Evolutionary conservation across 331 rosid species (phyloP), one percentile per base, ranked within the genome.

Genomic region (Phaseolus coccineus): DNA sequence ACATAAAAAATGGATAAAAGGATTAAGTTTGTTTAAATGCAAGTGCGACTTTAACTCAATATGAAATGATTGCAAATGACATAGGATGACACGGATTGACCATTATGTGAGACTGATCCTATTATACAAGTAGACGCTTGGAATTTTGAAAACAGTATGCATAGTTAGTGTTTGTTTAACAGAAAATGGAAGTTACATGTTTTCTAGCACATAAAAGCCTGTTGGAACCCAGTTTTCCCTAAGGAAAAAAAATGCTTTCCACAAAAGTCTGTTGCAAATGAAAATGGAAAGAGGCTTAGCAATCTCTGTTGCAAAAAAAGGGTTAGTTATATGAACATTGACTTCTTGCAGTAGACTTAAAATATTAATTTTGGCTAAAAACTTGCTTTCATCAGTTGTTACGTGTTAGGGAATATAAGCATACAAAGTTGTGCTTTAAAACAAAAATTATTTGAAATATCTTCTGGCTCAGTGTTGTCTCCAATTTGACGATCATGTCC

Each of bases 41-140:
- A 6, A 15, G 19, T 15, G 8, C 62, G 73, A 40, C 46, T 37
- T 71, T 35, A 30, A 39, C 39, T 56, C 1, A 1, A 39, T 52
- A n/a, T 80, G 69, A 73, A 64, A 52, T 39, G 19, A 37, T 51
- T 50, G 47, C 28, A 11, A 64, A n/a, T 71, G 67, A 28, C n/a
- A 63, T 27, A n/a, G 53, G 76, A 56, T 78, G 76, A 33, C 10
- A 33, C 47, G 31, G 14, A 8, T 40, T 35, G 48, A 78, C 28
- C 28, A 13, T 53, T 66, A 52, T 77, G 66, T 39, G 30, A 76
- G 35, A 35, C 56, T 64, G 64, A 52, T 66, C 31, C 15, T 6
- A 39, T 65, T 65, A 77, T 66, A 25, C 22, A 14, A 52, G 73
- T 77, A 74, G 10, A 50, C 25, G 65, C 80, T 24, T 48, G 8